phyloP scores from a whole-genome alignment of 148 eudicot genomes.

The Amaranthus cruentus region DNA sequence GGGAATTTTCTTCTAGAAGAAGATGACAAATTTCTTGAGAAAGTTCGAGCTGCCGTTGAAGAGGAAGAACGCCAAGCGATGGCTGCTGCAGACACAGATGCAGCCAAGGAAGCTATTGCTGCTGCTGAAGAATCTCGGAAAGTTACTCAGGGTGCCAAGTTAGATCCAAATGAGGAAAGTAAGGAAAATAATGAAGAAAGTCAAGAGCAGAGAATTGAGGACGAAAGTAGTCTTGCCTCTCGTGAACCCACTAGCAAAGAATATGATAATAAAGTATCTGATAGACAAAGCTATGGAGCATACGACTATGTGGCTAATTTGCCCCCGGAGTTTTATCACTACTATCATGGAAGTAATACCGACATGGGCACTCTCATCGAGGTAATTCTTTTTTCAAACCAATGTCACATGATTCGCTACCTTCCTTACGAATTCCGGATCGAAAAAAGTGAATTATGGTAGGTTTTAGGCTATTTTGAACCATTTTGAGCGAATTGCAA shows the following conservation, averaged over 20 bases:
- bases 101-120: constrained; percentile 78
- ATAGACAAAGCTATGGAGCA: constrained; percentile 37
- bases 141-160: constrained; percentile 27
- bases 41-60: constrained; percentile 84
- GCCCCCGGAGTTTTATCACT: constrained; percentile 90
- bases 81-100: constrained; percentile 74
- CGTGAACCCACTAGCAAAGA: constrained; percentile 26
- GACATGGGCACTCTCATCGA: constrained; percentile 92
- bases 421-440: too few relatives aligned
- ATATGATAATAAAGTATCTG: constrained; percentile 32
- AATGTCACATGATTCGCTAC: too few relatives aligned
- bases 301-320: constrained; percentile 67
- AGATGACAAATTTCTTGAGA: constrained; percentile 84
- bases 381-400: constrained; percentile 30
- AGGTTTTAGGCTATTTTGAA: too few relatives aligned
- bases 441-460: too few relatives aligned
- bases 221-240: constrained; percentile 21
- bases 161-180: constrained; percentile 33
- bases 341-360: constrained; percentile 85
- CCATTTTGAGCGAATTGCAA: too few relatives aligned
- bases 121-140: constrained; percentile 69
- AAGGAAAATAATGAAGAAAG: constrained; percentile 27
- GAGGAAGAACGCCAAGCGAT: constrained; percentile 85
- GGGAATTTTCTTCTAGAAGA: constrained; percentile 94
- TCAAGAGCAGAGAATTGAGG: constrained; percentile 29